phyloP scores from a whole-genome alignment of 1,139 yeast species.

The Saccharomyces hybrid region DNA sequence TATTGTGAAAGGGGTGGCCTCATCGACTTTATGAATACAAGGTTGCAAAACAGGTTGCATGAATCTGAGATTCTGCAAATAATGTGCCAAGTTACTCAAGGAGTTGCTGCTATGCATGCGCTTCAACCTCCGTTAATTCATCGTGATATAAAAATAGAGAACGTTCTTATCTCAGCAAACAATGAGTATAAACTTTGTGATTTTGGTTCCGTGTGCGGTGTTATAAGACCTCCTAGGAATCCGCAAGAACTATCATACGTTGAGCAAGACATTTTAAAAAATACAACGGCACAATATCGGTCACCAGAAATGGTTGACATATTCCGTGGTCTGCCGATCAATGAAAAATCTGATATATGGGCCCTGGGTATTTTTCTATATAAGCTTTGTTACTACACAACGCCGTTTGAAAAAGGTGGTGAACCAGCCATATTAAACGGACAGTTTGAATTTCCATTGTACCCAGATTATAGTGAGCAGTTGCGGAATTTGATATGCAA shows the following conservation, averaged over 20 bases:
- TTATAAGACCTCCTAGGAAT: slow-evolving; percentile 56
- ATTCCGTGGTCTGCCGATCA: slow-evolving; percentile 57
- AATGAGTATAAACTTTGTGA: slow-evolving; percentile 62
- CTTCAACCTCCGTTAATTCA: slow-evolving; percentile 52
- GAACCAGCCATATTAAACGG: slow-evolving; percentile 68
- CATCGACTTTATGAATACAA: slow-evolving; percentile 66
- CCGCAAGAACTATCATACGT: slow-evolving; percentile 53
- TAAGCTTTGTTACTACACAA: slow-evolving; percentile 69
- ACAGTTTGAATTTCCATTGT: slow-evolving; percentile 49
- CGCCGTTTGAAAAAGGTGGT: slow-evolving; percentile 71
- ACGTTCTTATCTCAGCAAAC: slow-evolving; percentile 55
- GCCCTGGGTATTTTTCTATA: slow-evolving; percentile 73
- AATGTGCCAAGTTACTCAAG: slow-evolving; percentile 59
- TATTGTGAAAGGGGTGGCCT: slow-evolving; percentile 65
- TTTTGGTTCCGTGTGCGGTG: slow-evolving; percentile 64
- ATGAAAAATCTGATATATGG: slow-evolving; percentile 77
- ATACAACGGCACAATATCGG: slow-evolving; percentile 78
- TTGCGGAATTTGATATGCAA: slow-evolving; percentile 54
- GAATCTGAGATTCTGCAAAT: slow-evolving; percentile 59
- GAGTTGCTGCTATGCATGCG: slow-evolving; percentile 66
- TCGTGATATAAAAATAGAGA: slow-evolving; percentile 73
- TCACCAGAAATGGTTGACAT: slow-evolving; percentile 79
- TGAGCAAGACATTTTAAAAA: slow-evolving; percentile 61
- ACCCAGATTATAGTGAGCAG: slow-evolving; percentile 41
- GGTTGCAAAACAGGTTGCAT: slow-evolving; percentile 54